phyloP scores from a whole-genome alignment of 2,329 filamentous ascomycete genomes.

The Fusarium siculi region DNA sequence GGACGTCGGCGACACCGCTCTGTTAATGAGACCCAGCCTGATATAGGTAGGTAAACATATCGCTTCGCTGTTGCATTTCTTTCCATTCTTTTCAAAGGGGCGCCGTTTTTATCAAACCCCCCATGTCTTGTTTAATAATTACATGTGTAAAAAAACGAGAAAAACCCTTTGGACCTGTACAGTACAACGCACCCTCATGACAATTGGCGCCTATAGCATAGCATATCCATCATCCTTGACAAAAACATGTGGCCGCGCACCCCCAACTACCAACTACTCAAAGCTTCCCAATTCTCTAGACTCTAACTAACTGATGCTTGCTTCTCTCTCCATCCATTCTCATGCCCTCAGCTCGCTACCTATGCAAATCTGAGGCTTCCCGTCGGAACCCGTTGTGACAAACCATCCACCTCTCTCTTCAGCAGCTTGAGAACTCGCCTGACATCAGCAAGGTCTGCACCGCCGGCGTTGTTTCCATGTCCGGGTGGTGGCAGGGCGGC shows the following conservation, averaged over 20 bases:
- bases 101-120: conserved; percentile 23
- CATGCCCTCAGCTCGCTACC: conserved; percentile 26
- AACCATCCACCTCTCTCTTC: conserved; percentile 56
- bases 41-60: background rate
- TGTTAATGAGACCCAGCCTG: background rate
- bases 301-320: conserved; percentile 4
- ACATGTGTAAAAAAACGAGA: conserved; percentile 31
- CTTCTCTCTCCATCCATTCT: background rate
- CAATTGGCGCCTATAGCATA: conserved; percentile 46
- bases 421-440: conserved; percentile 55
- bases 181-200: conserved; percentile 45
- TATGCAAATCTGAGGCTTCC: conserved; percentile 60
- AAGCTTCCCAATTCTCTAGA: conserved; percentile 18
- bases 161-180: conserved; percentile 41
- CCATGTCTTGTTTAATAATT: conserved; percentile 44
- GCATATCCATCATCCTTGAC: conserved; percentile 44
- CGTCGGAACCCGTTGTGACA: conserved; percentile 56
- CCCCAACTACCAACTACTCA: conserved; percentile 31
- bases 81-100: conserved; percentile 37
- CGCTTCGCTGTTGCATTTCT: conserved; percentile 20
- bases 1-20: background rate
- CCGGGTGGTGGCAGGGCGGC: conserved; percentile 54
- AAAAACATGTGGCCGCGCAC: conserved; percentile 36
- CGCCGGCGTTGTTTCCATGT: conserved; percentile 57
- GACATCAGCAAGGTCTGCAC: conserved; percentile 57